Conservation (phyloP, 768 basidiomycete species). For the Boletus insuetus region DNA sequence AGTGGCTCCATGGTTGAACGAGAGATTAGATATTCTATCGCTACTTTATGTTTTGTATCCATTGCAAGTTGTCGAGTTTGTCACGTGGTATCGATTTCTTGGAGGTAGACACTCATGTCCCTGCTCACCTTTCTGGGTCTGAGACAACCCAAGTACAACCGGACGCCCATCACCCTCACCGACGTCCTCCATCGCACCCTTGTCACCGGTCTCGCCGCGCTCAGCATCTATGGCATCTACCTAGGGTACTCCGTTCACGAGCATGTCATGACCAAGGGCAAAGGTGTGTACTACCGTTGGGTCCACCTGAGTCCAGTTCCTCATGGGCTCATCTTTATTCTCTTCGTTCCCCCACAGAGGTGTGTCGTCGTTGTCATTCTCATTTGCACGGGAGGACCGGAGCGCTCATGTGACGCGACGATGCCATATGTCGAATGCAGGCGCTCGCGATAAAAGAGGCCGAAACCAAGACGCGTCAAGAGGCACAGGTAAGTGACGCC, state of each 20-base stretch:
- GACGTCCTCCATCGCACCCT: conserved; percentile 32
- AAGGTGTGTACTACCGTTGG: conserved; percentile 19
- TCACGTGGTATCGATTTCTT: background rate
- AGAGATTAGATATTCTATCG: conserved; percentile 11
- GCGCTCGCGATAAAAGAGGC: conserved; percentile 22
- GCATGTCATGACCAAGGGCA: conserved; percentile 31
- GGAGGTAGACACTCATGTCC: conserved; percentile 17
- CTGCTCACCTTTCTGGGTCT: conserved; percentile 28
- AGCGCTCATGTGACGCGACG: background rate
- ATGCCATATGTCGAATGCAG: conserved; percentile 4
- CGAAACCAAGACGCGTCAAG: conserved; percentile 18
- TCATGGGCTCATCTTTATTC: background rate
- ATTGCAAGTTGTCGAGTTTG: background rate
- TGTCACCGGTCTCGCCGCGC: conserved; percentile 27
- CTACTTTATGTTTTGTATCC: conserved; percentile 13
- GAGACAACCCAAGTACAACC: conserved; percentile 20
- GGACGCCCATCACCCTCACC: conserved; percentile 24
- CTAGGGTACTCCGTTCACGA: conserved; percentile 32
- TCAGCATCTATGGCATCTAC: conserved; percentile 31
- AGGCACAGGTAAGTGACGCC: conserved; percentile 12
- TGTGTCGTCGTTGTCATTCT: background rate
- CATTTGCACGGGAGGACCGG: background rate
- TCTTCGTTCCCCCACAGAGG: conserved; percentile 14
- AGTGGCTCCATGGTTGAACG: background rate
- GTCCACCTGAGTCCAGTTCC: background rate